Evolutionary conservation across 257 asterid genomes (phyloP).

Genomic region (Nyctanthes arbortristis): DNA sequence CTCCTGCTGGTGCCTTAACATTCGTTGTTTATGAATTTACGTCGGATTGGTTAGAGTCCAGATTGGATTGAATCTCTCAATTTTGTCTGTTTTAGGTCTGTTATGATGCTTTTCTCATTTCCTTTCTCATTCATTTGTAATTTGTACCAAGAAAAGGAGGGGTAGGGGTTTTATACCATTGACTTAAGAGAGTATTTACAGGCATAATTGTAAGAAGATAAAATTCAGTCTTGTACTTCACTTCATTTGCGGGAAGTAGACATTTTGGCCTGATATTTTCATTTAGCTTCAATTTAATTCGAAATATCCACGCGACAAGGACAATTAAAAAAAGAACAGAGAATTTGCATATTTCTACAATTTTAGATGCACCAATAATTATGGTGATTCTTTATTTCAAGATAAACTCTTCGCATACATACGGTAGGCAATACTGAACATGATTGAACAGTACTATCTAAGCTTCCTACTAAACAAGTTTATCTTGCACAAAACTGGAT

Average conservation of each 20-base stretch:
- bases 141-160: slow-evolving; percentile 5
- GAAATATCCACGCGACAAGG: too few relatives aligned
- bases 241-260: too few relatives aligned
- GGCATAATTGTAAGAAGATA: slow-evolving; percentile 16
- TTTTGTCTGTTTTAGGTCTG: slow-evolving; percentile 7
- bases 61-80: slow-evolving; percentile 40
- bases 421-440: neutral
- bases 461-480: neutral
- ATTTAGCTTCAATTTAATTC: too few relatives aligned
- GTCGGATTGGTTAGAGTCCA: slow-evolving; percentile 74
- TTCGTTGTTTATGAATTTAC: slow-evolving; percentile 81
- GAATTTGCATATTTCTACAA: neutral
- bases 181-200: slow-evolving; percentile 13
- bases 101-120: slow-evolving; percentile 12
- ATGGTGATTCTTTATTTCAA: neutral
- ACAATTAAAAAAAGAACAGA: too few relatives aligned
- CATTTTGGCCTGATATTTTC: too few relatives aligned
- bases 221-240: neutral
- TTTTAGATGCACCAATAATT: neutral
- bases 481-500: neutral
- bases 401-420: neutral
- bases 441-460: neutral
- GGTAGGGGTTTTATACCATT: slow-evolving; percentile 1
- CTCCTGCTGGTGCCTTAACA: slow-evolving; percentile 98
- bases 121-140: slow-evolving; percentile 3